Evolutionary conservation across 352 stramenopile genomes (phyloP), one percentile per base, ranked within the genome.

Genomic region (Pilasporangium apinafurcum): DNA sequence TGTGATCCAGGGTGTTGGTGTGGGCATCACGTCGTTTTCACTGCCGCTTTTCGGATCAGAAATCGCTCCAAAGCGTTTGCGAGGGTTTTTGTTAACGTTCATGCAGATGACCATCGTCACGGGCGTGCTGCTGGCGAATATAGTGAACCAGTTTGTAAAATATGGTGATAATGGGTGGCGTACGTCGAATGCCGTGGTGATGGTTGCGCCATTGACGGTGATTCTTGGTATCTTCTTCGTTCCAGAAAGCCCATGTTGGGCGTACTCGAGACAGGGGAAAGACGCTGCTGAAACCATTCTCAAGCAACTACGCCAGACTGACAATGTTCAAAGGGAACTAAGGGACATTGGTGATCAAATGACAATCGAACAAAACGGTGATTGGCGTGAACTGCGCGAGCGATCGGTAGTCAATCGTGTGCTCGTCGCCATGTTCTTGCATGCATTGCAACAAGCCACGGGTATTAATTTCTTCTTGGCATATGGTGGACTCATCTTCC

Each of bases 221-320:
- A 53, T 77, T 32, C 18, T 44, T 10, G 59, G 64, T 25, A 55
- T 83, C 37, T 68, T 47, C 14, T 65, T 64, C 43, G 65, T 83
- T 4, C 70, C 70, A 0, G 69, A 83, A 36, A 65, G 51, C 16
- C 70, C 70, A 37, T 65, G 70, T 10, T 83, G 61, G 61, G 54
- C 63, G 14, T 69, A 79, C 53, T 16, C 56, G 48, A 43, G 71
- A 32, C 71, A 67, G 33, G 62, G 67, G 35, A 63, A 68, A 12
- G 65, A 78, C 1, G 44, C 47, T 35, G 70, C 70, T 1, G 53
- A 64, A 35, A 34, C 34, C 10, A 37, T 62, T 9, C 56, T 72
- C 32, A 62, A 47, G 20, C 47, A 41, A 10, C 44, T 72, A 5
- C 56, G 52, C 8, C n/a, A 53, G 22, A 62, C 51, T 21, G 44